phyloP scores from a whole-genome alignment of 1,139 yeast genomes.

The Taphrina confusa region DNA sequence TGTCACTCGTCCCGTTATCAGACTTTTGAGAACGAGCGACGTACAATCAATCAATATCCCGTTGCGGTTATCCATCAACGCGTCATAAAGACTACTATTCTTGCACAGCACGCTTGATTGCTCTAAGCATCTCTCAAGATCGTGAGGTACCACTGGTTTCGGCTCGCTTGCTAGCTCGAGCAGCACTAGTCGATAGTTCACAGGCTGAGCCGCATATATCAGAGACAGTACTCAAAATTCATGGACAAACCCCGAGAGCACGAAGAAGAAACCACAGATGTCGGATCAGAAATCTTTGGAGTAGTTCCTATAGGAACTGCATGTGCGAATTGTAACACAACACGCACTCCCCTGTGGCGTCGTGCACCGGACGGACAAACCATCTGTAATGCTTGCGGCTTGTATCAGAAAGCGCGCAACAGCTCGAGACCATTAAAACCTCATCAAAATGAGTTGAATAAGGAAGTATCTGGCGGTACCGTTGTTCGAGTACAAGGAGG shows the following conservation, averaged over 20 bases:
- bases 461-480: neutral
- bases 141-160: neutral
- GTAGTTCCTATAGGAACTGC: constrained; percentile 28
- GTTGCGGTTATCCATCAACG: too few species aligned
- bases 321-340: constrained; percentile 71
- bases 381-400: constrained; percentile 71
- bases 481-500: constrained; percentile 18
- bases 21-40: too few species aligned
- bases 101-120: too few species aligned
- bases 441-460: neutral
- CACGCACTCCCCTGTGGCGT: constrained; percentile 69
- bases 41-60: too few species aligned
- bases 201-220: too few species aligned
- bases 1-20: too few species aligned
- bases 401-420: constrained; percentile 51
- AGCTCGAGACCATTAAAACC: constrained; percentile 32
- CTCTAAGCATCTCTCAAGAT: too few species aligned
- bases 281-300: constrained; percentile 28
- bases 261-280: constrained; percentile 7
- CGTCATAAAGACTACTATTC: too few species aligned
- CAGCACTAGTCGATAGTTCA: too few species aligned
- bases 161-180: neutral
- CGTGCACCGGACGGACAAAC: constrained; percentile 65
- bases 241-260: constrained; percentile 1
- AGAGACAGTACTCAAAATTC: too few species aligned